These are phyloP conservation scores for Colletotrichum destructivum DNA, from an alignment of 2,329 filamentous ascomycete species.

Conservation along the genomic window DNA sequence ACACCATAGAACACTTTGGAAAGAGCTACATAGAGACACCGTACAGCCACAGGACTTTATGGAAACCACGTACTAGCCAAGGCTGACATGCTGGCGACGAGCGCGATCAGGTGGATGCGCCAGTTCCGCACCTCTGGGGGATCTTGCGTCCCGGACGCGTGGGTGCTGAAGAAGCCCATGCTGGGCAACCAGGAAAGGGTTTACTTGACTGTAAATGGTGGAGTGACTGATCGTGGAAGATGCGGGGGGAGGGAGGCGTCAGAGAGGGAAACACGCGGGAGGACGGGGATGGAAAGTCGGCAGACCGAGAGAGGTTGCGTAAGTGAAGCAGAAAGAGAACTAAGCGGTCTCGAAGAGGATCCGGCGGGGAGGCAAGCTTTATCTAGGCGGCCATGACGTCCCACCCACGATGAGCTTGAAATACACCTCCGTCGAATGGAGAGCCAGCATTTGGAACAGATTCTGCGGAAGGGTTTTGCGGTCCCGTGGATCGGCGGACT, in stretches of 20 bases:
- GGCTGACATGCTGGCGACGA: slow-evolving; percentile 49
- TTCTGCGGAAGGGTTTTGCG: slow-evolving; percentile 15
- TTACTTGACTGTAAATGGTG: too few relatives aligned
- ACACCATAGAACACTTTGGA: too few relatives aligned
- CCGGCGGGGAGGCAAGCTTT: slow-evolving; percentile 33
- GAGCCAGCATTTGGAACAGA: not conserved
- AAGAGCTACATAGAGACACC: not conserved
- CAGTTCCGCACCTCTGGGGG: slow-evolving; percentile 48
- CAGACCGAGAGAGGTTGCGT: slow-evolving; percentile 21
- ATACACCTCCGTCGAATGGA: slow-evolving; percentile 21
- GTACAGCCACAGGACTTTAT: accelerated
- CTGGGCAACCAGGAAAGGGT: slow-evolving; percentile 7
- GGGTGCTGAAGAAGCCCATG: slow-evolving; percentile 49
- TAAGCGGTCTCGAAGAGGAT: not conserved
- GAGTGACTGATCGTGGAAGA: not conserved
- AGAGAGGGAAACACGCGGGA: not conserved
- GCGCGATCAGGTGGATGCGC: slow-evolving; percentile 48
- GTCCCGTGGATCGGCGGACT: slow-evolving; percentile 28
- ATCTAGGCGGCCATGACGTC: slow-evolving; percentile 35
- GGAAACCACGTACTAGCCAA: slow-evolving; percentile 44
- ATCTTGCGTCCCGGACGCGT: slow-evolving; percentile 46
- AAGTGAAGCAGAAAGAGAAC: slow-evolving; percentile 7
- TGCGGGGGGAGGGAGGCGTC: not conserved
- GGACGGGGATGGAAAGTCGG: not conserved
- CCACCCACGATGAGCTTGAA: slow-evolving; percentile 36